These are phyloP conservation scores for Magnusiomyces ingens DNA, from an alignment of 1,139 yeast species.

Conservation along the genomic window DNA sequence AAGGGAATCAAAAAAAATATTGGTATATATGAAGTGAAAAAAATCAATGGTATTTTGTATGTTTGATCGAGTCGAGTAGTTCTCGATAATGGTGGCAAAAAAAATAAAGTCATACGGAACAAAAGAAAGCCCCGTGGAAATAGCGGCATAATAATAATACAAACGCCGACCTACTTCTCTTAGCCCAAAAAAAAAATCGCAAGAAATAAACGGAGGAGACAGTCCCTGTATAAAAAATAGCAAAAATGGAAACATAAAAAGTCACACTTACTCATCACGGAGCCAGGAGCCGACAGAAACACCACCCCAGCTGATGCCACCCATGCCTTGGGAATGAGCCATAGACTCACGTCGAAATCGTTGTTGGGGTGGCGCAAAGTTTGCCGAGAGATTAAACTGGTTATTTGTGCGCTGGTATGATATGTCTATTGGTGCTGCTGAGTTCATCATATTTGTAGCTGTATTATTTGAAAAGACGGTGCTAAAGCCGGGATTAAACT, in stretches of 20 bases:
- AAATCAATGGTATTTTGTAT: too few species aligned
- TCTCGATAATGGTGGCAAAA: too few species aligned
- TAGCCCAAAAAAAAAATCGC: too few species aligned
- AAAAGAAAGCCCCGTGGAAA: too few species aligned
- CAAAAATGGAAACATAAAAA: neutral
- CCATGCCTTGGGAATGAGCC: constrained; percentile 96
- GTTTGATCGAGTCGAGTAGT: too few species aligned
- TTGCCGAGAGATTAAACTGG: constrained; percentile 17
- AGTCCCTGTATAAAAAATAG: neutral
- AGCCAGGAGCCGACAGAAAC: constrained; percentile 78
- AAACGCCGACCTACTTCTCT: too few species aligned
- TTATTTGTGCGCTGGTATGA: constrained; percentile 28
- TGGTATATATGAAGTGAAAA: too few species aligned
- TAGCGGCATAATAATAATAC: too few species aligned
- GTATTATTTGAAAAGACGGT: too few species aligned
- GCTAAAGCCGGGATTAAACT: too few species aligned
- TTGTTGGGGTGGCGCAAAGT: constrained; percentile 28
- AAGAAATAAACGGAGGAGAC: too few species aligned
- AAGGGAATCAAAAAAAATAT: neutral
- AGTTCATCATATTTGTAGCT: constrained; percentile 20
- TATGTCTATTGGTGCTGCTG: constrained; percentile 39
- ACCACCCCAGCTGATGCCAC: constrained; percentile 98
- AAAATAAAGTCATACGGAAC: too few species aligned
- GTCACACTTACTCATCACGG: constrained; percentile 69
- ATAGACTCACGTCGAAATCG: constrained; percentile 71